A percentile compares a stretch with the other conserved stretches of the same genome.
Evolutionary conservation across 2,329 filamentous ascomycete species (phyloP).

Genomic region (Penicillium freii): DNA sequence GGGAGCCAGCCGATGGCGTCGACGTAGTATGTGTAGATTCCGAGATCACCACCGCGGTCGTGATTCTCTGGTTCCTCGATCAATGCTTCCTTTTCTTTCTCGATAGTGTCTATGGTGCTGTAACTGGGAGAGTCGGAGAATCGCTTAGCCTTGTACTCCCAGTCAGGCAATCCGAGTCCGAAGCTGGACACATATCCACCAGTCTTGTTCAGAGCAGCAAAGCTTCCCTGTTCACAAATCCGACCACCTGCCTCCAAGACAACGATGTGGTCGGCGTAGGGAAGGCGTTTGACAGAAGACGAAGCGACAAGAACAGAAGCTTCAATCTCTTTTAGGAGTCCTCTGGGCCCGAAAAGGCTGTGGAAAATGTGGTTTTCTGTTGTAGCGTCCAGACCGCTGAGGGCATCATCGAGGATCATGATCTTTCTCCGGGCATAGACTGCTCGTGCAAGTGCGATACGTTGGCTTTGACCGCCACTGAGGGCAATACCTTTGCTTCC

Average conservation of each 20-base stretch:
- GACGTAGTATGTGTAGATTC: conserved; percentile 45
- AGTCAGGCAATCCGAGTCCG: conserved; percentile 33
- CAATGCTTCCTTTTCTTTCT: conserved; percentile 23
- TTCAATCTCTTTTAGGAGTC: conserved; percentile 44
- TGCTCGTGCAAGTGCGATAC: conserved; percentile 54
- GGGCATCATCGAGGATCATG: conserved; percentile 52
- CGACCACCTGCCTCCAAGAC: conserved; percentile 40
- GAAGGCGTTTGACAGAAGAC: conserved; percentile 42
- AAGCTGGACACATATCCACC: conserved; percentile 46
- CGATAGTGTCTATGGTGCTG: conserved; percentile 17
- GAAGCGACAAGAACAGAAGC: conserved; percentile 43
- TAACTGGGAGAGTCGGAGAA: conserved; percentile 21
- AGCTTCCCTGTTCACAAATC: conserved; percentile 44
- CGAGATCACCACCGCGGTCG: conserved; percentile 41
- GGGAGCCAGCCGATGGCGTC: conserved; percentile 39
- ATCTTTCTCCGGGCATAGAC: conserved; percentile 51
- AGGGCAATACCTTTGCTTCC: conserved; percentile 53
- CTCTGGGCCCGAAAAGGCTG: conserved; percentile 47
- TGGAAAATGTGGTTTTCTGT: conserved; percentile 52
- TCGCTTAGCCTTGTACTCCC: conserved; percentile 27
- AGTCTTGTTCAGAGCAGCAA: conserved; percentile 34
- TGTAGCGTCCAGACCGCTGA: conserved; percentile 52
- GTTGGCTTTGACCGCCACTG: conserved; percentile 54
- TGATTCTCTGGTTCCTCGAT: conserved; percentile 29
- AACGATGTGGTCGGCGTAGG: conserved; percentile 45